Evolutionary conservation across 2,329 filamentous ascomycete species (phyloP).

Genomic region (Calonectria hawksworthii): DNA sequence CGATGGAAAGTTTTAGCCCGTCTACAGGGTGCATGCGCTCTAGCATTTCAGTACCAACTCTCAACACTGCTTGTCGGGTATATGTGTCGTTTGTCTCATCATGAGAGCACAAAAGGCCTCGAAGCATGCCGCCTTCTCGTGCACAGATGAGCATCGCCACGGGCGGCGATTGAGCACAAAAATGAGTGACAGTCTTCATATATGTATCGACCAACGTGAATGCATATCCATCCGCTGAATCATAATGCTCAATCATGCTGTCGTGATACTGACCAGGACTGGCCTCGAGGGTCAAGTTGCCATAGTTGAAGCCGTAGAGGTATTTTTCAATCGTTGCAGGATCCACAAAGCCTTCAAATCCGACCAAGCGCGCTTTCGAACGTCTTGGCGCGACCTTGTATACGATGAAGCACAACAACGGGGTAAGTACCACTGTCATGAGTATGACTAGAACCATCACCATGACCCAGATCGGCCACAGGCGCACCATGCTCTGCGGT

Average conservation of each 20-base stretch:
- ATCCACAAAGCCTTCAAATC: slow-evolving; percentile 30
- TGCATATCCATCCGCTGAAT: not conserved
- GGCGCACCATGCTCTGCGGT: not conserved
- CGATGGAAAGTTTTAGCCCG: not conserved
- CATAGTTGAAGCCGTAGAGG: slow-evolving; percentile 30
- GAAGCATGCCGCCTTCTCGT: slow-evolving; percentile 60
- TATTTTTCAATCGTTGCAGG: slow-evolving; percentile 25
- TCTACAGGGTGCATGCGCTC: slow-evolving; percentile 53
- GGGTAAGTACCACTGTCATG: not conserved
- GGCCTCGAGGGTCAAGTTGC: not conserved
- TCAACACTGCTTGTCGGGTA: slow-evolving; percentile 53
- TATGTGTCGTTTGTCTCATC: slow-evolving; percentile 57
- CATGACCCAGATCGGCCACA: not conserved
- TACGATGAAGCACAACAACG: not conserved
- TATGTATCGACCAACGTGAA: slow-evolving; percentile 58
- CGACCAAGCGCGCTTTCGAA: slow-evolving; percentile 23
- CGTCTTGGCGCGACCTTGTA: not conserved
- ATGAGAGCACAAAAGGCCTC: slow-evolving; percentile 60
- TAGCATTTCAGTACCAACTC: slow-evolving; percentile 53
- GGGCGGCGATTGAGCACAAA: slow-evolving; percentile 47
- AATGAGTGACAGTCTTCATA: slow-evolving; percentile 59
- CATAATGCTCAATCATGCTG: no score
- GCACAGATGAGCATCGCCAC: slow-evolving; percentile 59
- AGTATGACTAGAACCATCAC: not conserved
- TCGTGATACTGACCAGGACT: not conserved